These are phyloP conservation scores for Sugiyamaella novakii DNA, from an alignment of 1,139 yeast genomes.

Conservation along the genomic window DNA sequence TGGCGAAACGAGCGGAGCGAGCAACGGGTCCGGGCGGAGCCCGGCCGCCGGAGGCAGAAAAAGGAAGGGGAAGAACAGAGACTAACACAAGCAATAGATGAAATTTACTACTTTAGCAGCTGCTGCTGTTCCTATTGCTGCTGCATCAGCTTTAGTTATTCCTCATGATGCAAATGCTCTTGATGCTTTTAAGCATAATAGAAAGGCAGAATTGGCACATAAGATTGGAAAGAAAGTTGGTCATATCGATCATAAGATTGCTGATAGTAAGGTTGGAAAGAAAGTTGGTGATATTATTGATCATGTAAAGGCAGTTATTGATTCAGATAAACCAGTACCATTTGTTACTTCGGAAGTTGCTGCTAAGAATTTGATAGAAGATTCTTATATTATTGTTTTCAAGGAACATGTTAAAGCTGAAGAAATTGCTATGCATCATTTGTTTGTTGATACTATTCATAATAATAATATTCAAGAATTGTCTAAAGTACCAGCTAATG, in stretches of 20 bases:
- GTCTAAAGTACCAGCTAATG: slow-evolving; percentile 36
- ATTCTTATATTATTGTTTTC: slow-evolving; percentile 77
- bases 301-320: slow-evolving; percentile 23
- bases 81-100: slow-evolving; percentile 30
- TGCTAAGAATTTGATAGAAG: slow-evolving; percentile 58
- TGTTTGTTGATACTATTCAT: slow-evolving; percentile 59
- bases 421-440: slow-evolving; percentile 61
- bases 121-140: slow-evolving; percentile 56
- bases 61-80: background rate
- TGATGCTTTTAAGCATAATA: slow-evolving; percentile 27
- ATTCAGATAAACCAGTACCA: slow-evolving; percentile 44
- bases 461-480: slow-evolving; percentile 39
- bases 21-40: background rate
- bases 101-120: slow-evolving; percentile 40
- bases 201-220: slow-evolving; percentile 10
- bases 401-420: slow-evolving; percentile 59
- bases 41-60: slow-evolving; percentile 1
- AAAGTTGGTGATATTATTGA: slow-evolving; percentile 19
- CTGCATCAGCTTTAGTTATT: slow-evolving; percentile 64
- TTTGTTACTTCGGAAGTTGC: slow-evolving; percentile 45
- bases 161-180: slow-evolving; percentile 47
- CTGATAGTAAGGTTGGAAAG: background rate
- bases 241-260: too few species aligned
- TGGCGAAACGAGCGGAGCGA: background rate
- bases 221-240: background rate